Conservation (phyloP, 2,329 filamentous ascomycete genomes). For the Phialophora expanda region DNA sequence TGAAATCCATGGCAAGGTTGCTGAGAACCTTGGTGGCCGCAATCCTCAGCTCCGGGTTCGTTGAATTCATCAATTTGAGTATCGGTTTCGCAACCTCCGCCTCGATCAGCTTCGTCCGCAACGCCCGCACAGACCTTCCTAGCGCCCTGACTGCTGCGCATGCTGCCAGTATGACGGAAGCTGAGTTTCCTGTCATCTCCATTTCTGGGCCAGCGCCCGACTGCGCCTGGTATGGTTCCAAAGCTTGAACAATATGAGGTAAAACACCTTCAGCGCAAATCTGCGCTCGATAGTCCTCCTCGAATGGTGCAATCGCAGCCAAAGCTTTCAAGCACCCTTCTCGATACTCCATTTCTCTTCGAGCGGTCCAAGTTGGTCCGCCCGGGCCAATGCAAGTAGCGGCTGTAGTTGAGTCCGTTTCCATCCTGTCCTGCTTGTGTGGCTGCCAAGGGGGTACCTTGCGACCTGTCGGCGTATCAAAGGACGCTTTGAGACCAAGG, state of each 20-base stretch:
- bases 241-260: constrained; percentile 80
- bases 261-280: constrained; percentile 83
- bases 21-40: constrained; percentile 83
- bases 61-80: constrained; percentile 74
- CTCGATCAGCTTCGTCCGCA: constrained; percentile 87
- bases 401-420: constrained; percentile 8
- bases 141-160: constrained; percentile 82
- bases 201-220: constrained; percentile 11
- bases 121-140: constrained; percentile 79
- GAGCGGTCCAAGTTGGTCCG: constrained; percentile 66
- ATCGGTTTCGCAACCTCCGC: constrained; percentile 79
- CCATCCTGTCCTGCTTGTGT: constrained; percentile 25
- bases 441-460: constrained; percentile 34
- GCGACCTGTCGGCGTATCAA: constrained; percentile 62
- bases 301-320: constrained; percentile 78
- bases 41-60: constrained; percentile 78
- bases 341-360: constrained; percentile 75
- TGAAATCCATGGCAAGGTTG: constrained; percentile 86
- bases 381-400: constrained; percentile 40
- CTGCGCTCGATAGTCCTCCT: constrained; percentile 81
- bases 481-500: constrained; percentile 68
- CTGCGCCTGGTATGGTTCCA: constrained; percentile 61
- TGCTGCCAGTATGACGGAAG: constrained; percentile 78
- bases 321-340: constrained; percentile 78
- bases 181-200: constrained; percentile 69